Evolutionary conservation across 2,329 filamentous ascomycete species (phyloP), one percentile per base, ranked within the genome.

Genomic region (Proliferodiscus dingleyae): DNA sequence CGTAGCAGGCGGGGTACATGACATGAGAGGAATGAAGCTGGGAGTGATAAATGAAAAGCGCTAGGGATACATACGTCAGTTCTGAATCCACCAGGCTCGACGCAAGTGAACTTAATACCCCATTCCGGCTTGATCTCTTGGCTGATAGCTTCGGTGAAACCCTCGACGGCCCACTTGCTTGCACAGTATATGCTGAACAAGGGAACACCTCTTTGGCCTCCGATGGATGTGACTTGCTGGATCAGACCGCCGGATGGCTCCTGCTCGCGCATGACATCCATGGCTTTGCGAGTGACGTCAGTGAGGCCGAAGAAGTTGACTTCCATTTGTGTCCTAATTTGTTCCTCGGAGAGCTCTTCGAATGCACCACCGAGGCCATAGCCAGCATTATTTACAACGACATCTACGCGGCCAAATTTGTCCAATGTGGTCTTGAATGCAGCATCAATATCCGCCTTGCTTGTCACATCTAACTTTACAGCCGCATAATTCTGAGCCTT

Each of bases 351-450:
- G 2, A 75, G 58, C 5, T 73, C 71, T 54, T 83, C 78, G 38
- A 80, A 71, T 1, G 72, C 69, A 10, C 72, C 74, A 5, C 63
- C 57, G 1, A 77, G 63, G n/a, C 74, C 73, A 47, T 79, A 81
- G 2, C 78, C 80, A 3, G 78, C 78, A 40, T 81, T 81, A 64
- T 81, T 81, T 47, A 79, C 70, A 4, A 81, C 72, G 1, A 81
- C 72, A 57, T 83, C 77, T 36, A 83, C 62, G 6, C 74, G 71
- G 13, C 70, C 69, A 60, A 81, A 82, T 38, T 71, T 71, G 2
- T 69, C 61, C 1, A 63, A 26, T 0, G 70, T 69, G 15, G 63
- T 60, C 6, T 70, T 52, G 16, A 69, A 61, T 1, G 66, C 61
- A 2, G 60, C 44, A 7, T 59, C 37, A 9, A 66, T 60, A 10